Evolutionary conservation across 768 basidiomycete genomes (phyloP), one percentile per base, ranked within the genome.

Genomic region (Stropharia rugosoannulata): DNA sequence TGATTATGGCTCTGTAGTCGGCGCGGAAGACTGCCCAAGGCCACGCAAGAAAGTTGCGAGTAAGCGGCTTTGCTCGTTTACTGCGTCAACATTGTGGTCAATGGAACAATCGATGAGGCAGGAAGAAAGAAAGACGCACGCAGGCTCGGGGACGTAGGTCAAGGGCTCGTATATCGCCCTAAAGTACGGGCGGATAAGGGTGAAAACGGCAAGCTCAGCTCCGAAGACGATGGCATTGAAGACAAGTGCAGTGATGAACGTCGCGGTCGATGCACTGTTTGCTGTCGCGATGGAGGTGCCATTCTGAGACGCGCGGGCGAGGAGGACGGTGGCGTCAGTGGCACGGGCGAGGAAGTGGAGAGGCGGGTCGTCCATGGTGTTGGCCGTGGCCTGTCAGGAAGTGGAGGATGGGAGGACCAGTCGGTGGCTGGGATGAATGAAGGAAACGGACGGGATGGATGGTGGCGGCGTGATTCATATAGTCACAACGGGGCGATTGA

Each of bases 141-240:
- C 70, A 42, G 72, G 75, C 5, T 70, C 64, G 8, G 77, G 78
- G 13, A 75, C 75, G 70, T 89, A 90, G 6, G 93, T 89, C 53
- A 94, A 78, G 0, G 95, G 95, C 64, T 94, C 90, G 68, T 94
- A 98, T 45, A 98, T 88, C 12, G 86, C 78, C 59, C 87, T 90
- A 80, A 98, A 97, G 65, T 84, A 86, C 10, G 88, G 85, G 40
- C 95, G 78, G 27, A 97, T 69, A 59, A 96, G 55, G n/a, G 94
- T 88, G 74, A 97, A 98, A 13, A 81, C 79, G 4, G 65, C 76
- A 49, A 98, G 68, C 71, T 95, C 89, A 5, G 72, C 78, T 8
- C 73, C 86, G 59, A 91, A 90, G 19, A 93, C 83, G 37, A 80
- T 79, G 0, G 75, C 78, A 67, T 98, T 98, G 77, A 95, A 86